Conservation (phyloP, 768 basidiomycete genomes). For the Suillus ampliporus region DNA sequence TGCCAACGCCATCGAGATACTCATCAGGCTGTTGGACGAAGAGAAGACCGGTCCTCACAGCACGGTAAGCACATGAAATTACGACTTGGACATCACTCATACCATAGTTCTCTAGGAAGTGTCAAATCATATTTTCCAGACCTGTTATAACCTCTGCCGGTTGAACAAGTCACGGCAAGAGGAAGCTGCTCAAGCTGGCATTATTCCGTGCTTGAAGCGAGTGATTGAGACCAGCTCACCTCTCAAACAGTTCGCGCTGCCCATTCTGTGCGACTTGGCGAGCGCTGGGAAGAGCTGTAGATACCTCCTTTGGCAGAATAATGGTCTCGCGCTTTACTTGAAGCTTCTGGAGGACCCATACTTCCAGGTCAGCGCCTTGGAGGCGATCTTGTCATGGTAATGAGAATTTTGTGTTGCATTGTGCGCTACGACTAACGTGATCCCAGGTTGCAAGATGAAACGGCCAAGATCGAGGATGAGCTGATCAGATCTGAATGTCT, state of each 20-base stretch:
- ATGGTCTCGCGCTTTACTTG: constrained; percentile 84
- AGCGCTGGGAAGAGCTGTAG: constrained; percentile 94
- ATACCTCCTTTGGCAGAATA: constrained; percentile 89
- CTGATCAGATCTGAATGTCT: constrained; percentile 70
- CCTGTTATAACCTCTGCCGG: constrained; percentile 95
- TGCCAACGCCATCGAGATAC: constrained; percentile 90
- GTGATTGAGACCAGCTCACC: constrained; percentile 91
- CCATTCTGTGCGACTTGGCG: constrained; percentile 95
- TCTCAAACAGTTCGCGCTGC: constrained; percentile 95
- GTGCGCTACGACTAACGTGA: constrained; percentile 9
- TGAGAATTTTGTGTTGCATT: constrained; percentile 20
- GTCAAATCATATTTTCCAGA: constrained; percentile 96
- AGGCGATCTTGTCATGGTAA: constrained; percentile 89
- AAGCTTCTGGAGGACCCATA: constrained; percentile 83
- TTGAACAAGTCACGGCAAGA: constrained; percentile 95
- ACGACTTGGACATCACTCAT: background rate
- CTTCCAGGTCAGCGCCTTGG: constrained; percentile 91
- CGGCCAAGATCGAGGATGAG: constrained; percentile 89
- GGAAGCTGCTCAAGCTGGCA: constrained; percentile 95
- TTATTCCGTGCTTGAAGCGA: constrained; percentile 88
- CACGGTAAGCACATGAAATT: constrained; percentile 59
- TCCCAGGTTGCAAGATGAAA: constrained; percentile 91
- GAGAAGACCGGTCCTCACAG: constrained; percentile 79
- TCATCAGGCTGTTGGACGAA: constrained; percentile 85
- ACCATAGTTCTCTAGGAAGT: constrained; percentile 71